These are phyloP conservation scores for Metarhizium humberi DNA, from an alignment of 2,329 filamentous ascomycete genomes.

Conservation along the genomic window DNA sequence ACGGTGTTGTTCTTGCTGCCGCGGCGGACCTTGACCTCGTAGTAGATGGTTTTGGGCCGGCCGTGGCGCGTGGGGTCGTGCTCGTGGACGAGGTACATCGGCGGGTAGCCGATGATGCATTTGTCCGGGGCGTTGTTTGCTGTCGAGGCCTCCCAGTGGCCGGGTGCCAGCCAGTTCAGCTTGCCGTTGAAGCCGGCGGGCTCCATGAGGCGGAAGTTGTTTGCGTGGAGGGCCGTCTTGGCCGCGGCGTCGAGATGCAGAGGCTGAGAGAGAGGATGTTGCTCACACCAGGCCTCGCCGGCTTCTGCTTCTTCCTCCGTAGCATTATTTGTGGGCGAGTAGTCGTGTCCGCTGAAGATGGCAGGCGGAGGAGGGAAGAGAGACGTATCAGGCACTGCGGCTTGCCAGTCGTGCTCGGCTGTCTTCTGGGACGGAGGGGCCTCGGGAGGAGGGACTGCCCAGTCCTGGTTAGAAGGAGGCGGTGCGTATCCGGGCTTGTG, in stretches of 20 bases:
- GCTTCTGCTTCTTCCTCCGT: slow-evolving; percentile 52
- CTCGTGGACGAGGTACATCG: slow-evolving; percentile 54
- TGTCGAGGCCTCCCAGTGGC: slow-evolving; percentile 41
- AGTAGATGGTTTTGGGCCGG: slow-evolving; percentile 52
- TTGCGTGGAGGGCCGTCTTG: slow-evolving; percentile 35
- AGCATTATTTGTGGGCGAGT: slow-evolving; percentile 61
- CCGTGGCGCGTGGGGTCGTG: slow-evolving; percentile 43
- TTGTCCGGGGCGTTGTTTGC: slow-evolving; percentile 43
- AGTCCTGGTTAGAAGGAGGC: slow-evolving; percentile 15
- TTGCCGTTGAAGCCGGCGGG: slow-evolving; percentile 39
- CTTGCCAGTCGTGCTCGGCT: slow-evolving; percentile 57
- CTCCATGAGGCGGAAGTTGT: slow-evolving; percentile 45
- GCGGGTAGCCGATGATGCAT: slow-evolving; percentile 57
- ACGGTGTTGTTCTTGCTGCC: slow-evolving; percentile 41
- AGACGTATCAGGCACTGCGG: slow-evolving; percentile 61
- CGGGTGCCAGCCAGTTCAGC: slow-evolving; percentile 34
- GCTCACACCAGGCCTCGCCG: slow-evolving; percentile 56
- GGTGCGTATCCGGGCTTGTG: slow-evolving; percentile 17
- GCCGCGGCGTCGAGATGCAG: slow-evolving; percentile 37
- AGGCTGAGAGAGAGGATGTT: slow-evolving; percentile 49
- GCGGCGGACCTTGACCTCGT: slow-evolving; percentile 52
- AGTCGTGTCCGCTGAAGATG: slow-evolving; percentile 53
- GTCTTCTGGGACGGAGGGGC: slow-evolving; percentile 19
- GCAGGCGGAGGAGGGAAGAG: slow-evolving; percentile 65
- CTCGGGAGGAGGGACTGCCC: slow-evolving; percentile 27